Evolutionary conservation across 768 basidiomycete species (phyloP).

Genomic region (Naganishia friedmannii): DNA sequence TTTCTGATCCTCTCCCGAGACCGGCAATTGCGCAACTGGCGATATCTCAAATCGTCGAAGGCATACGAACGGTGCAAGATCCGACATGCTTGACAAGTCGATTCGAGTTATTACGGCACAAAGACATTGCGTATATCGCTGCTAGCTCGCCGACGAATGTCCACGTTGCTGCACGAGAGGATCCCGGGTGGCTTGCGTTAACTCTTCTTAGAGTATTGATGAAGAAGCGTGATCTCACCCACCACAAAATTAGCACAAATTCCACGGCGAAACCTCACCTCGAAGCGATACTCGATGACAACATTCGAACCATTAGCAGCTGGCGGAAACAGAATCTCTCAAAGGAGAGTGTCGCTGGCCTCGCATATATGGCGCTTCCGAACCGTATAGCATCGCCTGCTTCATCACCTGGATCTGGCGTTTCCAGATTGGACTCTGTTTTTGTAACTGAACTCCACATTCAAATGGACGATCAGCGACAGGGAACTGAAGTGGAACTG

Average conservation of each 20-base stretch:
- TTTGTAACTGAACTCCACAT: not conserved
- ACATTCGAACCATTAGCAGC: not conserved
- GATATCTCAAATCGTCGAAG: not conserved
- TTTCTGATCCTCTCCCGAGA: not conserved
- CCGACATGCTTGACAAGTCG: conserved; percentile 18
- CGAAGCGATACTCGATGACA: not conserved
- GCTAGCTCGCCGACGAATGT: not conserved
- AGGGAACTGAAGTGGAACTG: not conserved
- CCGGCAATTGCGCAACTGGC: not conserved
- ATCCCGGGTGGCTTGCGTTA: conserved; percentile 54
- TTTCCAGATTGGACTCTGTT: not conserved
- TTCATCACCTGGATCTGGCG: not conserved
- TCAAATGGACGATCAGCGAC: conserved; percentile 7
- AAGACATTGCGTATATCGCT: not conserved
- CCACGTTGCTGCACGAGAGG: conserved; percentile 15
- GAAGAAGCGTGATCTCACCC: not conserved
- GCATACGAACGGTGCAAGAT: not conserved
- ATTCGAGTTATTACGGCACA: conserved; percentile 14
- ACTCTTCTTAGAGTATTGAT: conserved; percentile 58
- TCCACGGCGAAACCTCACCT: not conserved
- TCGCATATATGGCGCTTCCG: not conserved
- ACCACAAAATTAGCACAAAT: not conserved
- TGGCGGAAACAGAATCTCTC: conserved; percentile 17
- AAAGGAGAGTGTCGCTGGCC: not conserved
- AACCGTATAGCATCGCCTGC: not conserved